Evolutionary conservation across 495 filamentous ascomycete species (phyloP), one percentile per base, ranked within the genome.

Genomic region (Aspergillus baeticus): DNA sequence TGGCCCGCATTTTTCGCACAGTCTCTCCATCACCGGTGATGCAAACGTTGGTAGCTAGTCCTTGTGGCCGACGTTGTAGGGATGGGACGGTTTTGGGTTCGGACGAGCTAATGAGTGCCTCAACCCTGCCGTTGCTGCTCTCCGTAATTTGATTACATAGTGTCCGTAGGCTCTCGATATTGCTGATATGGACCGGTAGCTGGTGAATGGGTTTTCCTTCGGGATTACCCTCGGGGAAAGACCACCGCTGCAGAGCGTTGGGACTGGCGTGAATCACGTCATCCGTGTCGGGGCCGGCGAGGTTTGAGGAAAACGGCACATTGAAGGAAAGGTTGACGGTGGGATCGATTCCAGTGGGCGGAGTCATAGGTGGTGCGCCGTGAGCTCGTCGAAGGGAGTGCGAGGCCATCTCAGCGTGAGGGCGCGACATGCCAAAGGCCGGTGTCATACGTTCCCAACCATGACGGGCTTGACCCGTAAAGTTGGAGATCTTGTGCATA

Each of bases 401-500:
- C 49, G 82, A 81, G 68, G 87, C 78, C 82, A 92, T 86, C 63
- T 90, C 87, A 76, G 86, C 83, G 64, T 87, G 85, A 65, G 86
- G 84, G 67, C 84, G 77, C 57, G 85, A 87, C 82, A 90, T 90
- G 78, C 84, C 84, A 67, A 90, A 90, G 55, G 89, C 87, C 60
- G 88, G 89, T 67, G 84, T 84, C 84, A 94, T 93, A 80, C 89
- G 85, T 77, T 95, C 90, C 81, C 88, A 89, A 81, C 91, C 92
- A 85, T 95, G 90, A 79, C 92, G 88, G 81, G 85, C 85, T 60
- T 78, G 75, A 69, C 84, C 84, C 61, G 85, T 86, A 65, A 95
- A 91, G 76, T 90, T 92, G 73, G 87, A 85, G 68, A 96, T 86
- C 77, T 93, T 95, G 81, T 96, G 92, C 92, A 96, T 96, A 68